Evolutionary conservation across 2,329 filamentous ascomycete species (phyloP).

Genomic region (Magnaporthales sp.): DNA sequence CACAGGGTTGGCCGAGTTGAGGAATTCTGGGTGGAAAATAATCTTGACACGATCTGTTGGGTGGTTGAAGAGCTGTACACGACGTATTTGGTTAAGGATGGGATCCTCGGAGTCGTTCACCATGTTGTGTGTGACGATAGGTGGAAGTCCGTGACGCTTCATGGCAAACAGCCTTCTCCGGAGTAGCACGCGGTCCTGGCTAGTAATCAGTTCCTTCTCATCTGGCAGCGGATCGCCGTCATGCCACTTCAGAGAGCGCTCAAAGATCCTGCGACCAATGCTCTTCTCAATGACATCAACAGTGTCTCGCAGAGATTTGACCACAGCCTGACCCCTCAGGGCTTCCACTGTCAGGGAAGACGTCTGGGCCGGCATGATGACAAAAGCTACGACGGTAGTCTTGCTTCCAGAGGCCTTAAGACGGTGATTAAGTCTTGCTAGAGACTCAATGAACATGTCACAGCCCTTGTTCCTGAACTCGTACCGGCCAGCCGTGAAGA

Average conservation of each 20-base stretch:
- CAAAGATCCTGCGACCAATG: conserved; percentile 89
- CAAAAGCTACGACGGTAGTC: conserved; percentile 91
- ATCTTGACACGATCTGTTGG: conserved; percentile 93
- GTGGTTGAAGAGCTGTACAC: conserved; percentile 96
- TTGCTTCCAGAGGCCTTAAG: conserved; percentile 80
- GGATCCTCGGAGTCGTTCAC: conserved; percentile 87
- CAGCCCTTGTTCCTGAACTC: conserved; percentile 98
- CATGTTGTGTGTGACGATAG: conserved; percentile 99
- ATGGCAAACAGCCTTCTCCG: conserved; percentile 90
- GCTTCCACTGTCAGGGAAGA: conserved; percentile 92
- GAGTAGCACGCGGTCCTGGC: conserved; percentile 85
- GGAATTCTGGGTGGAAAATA: conserved; percentile 95
- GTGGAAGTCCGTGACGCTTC: conserved; percentile 84
- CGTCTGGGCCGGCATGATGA: conserved; percentile 98
- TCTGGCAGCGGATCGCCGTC: conserved; percentile 90
- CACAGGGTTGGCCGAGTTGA: conserved; percentile 92
- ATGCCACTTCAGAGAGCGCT: conserved; percentile 90
- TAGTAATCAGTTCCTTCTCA: conserved; percentile 90
- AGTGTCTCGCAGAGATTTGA: conserved; percentile 91
- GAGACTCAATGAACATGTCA: conserved; percentile 98
- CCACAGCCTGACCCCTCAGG: conserved; percentile 91
- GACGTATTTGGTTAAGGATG: conserved; percentile 88
- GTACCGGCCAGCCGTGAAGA: conserved; percentile 95
- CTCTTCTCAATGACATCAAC: conserved; percentile 87
- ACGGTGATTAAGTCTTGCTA: conserved; percentile 88